Percentiles rank a stretch among this genome's conserved stretches.
These are phyloP conservation scores for Agroathelia rolfsii DNA, from an alignment of 1,284 basidiomycete genomes.

Conservation along the genomic window DNA sequence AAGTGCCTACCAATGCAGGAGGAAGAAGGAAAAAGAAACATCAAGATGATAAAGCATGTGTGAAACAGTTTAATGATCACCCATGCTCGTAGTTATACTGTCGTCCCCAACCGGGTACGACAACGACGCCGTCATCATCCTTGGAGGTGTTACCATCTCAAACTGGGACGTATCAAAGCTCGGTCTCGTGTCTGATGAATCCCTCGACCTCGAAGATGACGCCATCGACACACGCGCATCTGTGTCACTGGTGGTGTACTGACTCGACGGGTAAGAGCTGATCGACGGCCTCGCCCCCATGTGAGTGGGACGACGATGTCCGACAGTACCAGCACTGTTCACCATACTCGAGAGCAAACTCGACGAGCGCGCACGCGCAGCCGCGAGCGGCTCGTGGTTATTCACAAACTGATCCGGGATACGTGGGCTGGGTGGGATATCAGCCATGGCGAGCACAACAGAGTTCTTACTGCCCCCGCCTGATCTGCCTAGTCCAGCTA, in stretches of 20 bases:
- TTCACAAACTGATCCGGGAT: constrained; percentile 30
- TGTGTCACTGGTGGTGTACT: constrained; percentile 6
- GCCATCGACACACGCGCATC: constrained; percentile 18
- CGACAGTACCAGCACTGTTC: constrained; percentile 1
- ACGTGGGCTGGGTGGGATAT: constrained; percentile 36
- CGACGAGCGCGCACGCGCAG: neutral
- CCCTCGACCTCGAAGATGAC: constrained; percentile 22
- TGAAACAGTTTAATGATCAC: no score
- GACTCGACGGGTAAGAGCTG: constrained; percentile 1
- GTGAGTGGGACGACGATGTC: neutral
- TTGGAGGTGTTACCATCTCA: constrained; percentile 41
- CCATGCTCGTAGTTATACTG: no score
- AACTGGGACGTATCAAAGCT: constrained; percentile 41
- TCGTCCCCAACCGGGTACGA: no score
- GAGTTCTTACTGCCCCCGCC: no score
- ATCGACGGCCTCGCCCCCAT: constrained; percentile 4
- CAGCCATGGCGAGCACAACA: constrained; percentile 20
- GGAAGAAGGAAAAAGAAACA: no score
- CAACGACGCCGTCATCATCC: no score
- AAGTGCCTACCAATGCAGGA: no score
- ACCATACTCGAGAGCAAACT: constrained; percentile 3
- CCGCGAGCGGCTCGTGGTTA: neutral
- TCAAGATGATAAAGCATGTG: no score
- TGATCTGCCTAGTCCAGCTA: no score
- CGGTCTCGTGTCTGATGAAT: constrained; percentile 27